Conservation (phyloP, 1,284 basidiomycete species). For the Cystobasidium pallidum region DNA sequence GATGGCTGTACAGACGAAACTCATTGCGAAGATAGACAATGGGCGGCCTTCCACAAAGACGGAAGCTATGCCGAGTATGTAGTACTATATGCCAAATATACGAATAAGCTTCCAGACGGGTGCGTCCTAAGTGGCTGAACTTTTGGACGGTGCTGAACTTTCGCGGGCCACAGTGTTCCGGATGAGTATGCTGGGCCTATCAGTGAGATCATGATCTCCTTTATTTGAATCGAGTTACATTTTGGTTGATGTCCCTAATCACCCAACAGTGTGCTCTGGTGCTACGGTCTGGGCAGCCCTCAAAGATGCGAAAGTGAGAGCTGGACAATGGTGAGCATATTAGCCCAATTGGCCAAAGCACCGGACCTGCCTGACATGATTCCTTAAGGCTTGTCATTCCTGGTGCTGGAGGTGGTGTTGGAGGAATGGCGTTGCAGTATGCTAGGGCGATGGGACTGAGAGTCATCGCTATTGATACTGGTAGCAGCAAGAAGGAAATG, state of each 20-base stretch:
- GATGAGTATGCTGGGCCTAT: conserved; percentile 26
- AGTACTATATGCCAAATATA: conserved; percentile 8
- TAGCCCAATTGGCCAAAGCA: neutral
- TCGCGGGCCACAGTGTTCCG: conserved; percentile 7
- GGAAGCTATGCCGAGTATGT: conserved; percentile 30
- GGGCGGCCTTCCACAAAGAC: neutral
- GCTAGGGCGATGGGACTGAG: conserved; percentile 47
- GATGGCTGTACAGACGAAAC: conserved; percentile 42
- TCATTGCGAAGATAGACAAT: conserved; percentile 41
- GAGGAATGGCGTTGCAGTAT: conserved; percentile 47
- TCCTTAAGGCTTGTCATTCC: conserved; percentile 47
- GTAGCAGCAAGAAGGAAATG: conserved; percentile 48
- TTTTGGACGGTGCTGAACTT: no score
- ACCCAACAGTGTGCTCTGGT: conserved; percentile 44
- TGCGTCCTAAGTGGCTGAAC: neutral
- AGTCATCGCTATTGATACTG: conserved; percentile 51
- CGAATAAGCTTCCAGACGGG: conserved; percentile 18
- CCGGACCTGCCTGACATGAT: no score
- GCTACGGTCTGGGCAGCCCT: conserved; percentile 51
- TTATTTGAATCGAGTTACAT: neutral
- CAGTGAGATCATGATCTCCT: conserved; percentile 6
- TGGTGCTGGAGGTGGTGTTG: conserved; percentile 48
- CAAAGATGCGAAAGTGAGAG: conserved; percentile 44
- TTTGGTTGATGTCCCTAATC: neutral
- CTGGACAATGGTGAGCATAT: conserved; percentile 28